These are phyloP conservation scores for Termitomyces sp. DNA, from an alignment of 768 basidiomycete genomes.

Conservation along the genomic window DNA sequence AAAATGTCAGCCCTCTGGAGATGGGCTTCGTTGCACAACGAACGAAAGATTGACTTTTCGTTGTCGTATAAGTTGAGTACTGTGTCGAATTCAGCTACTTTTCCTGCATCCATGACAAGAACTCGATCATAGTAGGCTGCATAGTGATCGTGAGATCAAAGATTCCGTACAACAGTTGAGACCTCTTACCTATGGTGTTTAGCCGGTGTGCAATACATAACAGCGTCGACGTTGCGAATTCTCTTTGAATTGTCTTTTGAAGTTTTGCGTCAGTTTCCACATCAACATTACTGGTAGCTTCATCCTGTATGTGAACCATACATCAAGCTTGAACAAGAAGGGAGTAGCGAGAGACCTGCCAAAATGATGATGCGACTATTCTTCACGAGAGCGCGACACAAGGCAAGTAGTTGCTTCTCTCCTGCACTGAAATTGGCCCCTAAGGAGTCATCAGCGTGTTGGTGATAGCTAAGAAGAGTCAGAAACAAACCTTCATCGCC, in stretches of 20 bases:
- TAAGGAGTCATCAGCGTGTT: slow-evolving; percentile 14
- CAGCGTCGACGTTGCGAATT: slow-evolving; percentile 52
- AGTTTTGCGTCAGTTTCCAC: slow-evolving; percentile 59
- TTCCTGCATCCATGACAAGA: slow-evolving; percentile 70
- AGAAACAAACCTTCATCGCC: slow-evolving; percentile 52
- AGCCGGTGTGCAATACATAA: slow-evolving; percentile 55
- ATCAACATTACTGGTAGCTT: slow-evolving; percentile 59
- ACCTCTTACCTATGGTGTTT: slow-evolving; percentile 46
- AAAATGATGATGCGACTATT: slow-evolving; percentile 56
- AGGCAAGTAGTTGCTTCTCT: slow-evolving; percentile 63
- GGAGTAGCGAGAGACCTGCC: slow-evolving; percentile 26
- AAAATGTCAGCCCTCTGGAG: slow-evolving; percentile 52
- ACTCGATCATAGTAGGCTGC: slow-evolving; percentile 62
- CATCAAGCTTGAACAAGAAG: not conserved
- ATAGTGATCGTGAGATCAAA: not conserved
- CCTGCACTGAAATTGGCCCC: slow-evolving; percentile 64
- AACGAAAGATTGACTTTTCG: slow-evolving; percentile 61
- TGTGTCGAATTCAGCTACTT: slow-evolving; percentile 70
- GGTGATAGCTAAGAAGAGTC: not conserved
- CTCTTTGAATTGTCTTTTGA: slow-evolving; percentile 58
- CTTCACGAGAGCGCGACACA: slow-evolving; percentile 60
- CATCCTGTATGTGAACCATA: slow-evolving; percentile 37
- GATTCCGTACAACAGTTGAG: not conserved
- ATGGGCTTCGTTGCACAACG: slow-evolving; percentile 63
- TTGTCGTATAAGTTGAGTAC: slow-evolving; percentile 62